Conservation (phyloP, 371 early-diverging fungal genomes). For the Mortierella sp. region DNA sequence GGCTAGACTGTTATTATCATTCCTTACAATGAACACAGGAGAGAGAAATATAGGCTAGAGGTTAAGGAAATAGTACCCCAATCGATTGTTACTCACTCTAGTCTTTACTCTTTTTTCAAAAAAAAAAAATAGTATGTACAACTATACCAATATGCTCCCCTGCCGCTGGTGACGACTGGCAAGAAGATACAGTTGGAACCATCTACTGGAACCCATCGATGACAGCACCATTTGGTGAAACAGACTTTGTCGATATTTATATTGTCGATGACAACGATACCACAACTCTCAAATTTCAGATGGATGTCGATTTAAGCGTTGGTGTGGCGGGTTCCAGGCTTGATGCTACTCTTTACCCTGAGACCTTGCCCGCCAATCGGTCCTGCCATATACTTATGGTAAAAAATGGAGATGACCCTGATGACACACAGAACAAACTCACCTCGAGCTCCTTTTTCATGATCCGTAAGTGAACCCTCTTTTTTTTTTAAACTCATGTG, state of each 20-base stretch:
- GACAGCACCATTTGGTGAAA: constrained; percentile 26
- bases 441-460: constrained; percentile 40
- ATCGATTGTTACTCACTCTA: background rate
- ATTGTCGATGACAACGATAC: constrained; percentile 16
- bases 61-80: background rate
- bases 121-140: constrained; percentile 18
- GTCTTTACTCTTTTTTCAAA: background rate
- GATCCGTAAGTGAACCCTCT: constrained; percentile 26
- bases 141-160: constrained; percentile 27
- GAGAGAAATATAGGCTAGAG: background rate
- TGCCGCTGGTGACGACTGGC: constrained; percentile 24
- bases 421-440: constrained; percentile 20
- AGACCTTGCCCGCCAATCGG: constrained; percentile 22
- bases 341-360: constrained; percentile 25
- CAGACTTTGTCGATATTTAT: constrained; percentile 32
- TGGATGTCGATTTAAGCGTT: constrained; percentile 12
- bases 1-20: background rate
- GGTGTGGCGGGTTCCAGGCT: constrained; percentile 17
- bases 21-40: background rate
- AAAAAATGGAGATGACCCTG: constrained; percentile 8
- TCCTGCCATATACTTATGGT: constrained; percentile 30
- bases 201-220: constrained; percentile 35
- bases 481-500: background rate
- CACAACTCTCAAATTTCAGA: constrained; percentile 9
- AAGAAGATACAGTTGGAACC: constrained; percentile 20